A percentile compares a stretch with the other conserved stretches of the same genome.
These are phyloP conservation scores for Panellus pusillus DNA, from an alignment of 768 basidiomycete species.

Conservation along the genomic window DNA sequence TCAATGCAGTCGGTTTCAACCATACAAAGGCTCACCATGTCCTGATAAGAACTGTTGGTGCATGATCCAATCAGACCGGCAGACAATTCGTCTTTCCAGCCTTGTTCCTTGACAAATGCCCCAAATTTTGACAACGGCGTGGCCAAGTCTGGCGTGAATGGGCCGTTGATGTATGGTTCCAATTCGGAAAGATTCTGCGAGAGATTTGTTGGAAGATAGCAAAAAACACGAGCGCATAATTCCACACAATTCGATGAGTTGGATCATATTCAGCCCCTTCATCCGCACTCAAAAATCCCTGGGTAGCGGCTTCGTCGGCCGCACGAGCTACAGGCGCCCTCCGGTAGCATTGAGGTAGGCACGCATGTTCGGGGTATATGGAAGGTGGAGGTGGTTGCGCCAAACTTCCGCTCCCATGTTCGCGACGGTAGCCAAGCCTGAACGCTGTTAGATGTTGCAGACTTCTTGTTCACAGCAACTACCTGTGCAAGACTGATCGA, in stretches of 20 bases:
- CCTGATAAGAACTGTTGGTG: slow-evolving; percentile 98
- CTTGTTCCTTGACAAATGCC: slow-evolving; percentile 73
- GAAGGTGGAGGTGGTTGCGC: slow-evolving; percentile 98
- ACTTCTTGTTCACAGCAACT: too few relatives aligned
- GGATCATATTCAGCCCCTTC: slow-evolving; percentile 90
- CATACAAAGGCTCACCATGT: slow-evolving; percentile 57
- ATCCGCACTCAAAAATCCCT: slow-evolving; percentile 82
- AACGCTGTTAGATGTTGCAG: background rate
- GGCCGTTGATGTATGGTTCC: slow-evolving; percentile 93
- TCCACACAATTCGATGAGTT: slow-evolving; percentile 87
- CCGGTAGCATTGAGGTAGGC: slow-evolving; percentile 89
- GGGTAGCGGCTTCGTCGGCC: slow-evolving; percentile 78
- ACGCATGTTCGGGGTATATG: slow-evolving; percentile 86
- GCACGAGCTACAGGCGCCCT: slow-evolving; percentile 79
- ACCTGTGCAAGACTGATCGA: too few relatives aligned
- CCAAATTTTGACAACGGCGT: slow-evolving; percentile 92
- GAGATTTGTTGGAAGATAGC: slow-evolving; percentile 2
- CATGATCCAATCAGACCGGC: slow-evolving; percentile 97
- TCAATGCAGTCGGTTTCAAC: too few relatives aligned
- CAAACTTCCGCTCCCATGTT: slow-evolving; percentile 99
- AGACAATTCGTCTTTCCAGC: slow-evolving; percentile 92
- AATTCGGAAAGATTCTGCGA: slow-evolving; percentile 80
- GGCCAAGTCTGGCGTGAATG: slow-evolving; percentile 95
- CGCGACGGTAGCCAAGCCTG: slow-evolving; percentile 89
- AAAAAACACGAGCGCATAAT: background rate